These are phyloP conservation scores for Amborella trichopoda DNA, from an alignment of 164 flowering plant genomes.

Conservation along the genomic window DNA sequence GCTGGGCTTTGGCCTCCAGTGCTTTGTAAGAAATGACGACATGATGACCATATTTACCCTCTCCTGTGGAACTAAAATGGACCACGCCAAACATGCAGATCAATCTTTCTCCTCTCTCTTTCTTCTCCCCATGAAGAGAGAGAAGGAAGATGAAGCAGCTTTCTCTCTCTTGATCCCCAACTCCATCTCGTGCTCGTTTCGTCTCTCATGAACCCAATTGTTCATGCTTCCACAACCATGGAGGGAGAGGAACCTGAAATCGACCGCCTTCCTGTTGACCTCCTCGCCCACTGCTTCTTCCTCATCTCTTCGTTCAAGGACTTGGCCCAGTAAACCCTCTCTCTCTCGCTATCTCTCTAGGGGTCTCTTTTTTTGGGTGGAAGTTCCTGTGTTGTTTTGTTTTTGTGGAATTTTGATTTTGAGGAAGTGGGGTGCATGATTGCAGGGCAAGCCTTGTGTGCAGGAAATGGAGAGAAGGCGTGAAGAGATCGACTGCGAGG, in stretches of 20 bases:
- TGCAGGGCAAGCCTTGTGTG: constrained; percentile 36
- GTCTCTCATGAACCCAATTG: too few species aligned
- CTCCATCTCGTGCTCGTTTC: too few species aligned
- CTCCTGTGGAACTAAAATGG: too few species aligned
- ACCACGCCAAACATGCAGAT: too few species aligned
- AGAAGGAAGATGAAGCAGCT: too few species aligned
- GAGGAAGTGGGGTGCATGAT: neutral
- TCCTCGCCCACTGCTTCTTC: constrained; percentile 48
- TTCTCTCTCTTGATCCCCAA: too few species aligned
- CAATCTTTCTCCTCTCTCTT: too few species aligned
- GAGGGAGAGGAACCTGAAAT: constrained; percentile 33
- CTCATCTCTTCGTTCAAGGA: constrained; percentile 48
- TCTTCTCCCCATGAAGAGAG: too few species aligned
- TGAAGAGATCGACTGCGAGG: constrained; percentile 59
- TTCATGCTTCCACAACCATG: too few species aligned
- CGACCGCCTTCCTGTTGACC: constrained; percentile 55
- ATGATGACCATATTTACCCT: too few species aligned
- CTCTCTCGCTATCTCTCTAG: neutral
- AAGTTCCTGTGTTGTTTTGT: neutral
- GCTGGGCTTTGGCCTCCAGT: too few species aligned
- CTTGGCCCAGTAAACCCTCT: constrained; percentile 49
- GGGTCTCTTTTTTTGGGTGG: neutral
- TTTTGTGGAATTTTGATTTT: neutral
- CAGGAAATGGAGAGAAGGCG: constrained; percentile 81
- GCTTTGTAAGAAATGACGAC: too few species aligned